Conservation (phyloP, 768 basidiomycete genomes). For the Ramaria sp. region DNA sequence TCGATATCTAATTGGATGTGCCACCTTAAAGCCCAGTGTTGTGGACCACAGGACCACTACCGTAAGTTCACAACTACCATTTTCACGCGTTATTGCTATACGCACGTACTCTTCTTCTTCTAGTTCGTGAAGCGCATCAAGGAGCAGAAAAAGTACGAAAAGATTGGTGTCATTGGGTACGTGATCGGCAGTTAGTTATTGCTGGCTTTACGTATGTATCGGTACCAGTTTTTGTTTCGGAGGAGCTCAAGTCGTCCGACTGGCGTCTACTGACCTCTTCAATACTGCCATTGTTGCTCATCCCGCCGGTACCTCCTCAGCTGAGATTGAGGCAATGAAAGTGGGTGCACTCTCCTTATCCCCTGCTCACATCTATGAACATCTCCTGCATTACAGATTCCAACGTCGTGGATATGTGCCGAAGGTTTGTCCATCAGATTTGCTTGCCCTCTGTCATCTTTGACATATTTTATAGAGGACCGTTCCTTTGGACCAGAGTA, state of each 20-base stretch:
- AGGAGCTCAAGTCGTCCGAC: slow-evolving; percentile 21
- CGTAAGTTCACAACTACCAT: slow-evolving; percentile 12
- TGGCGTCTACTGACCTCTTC: slow-evolving; percentile 22
- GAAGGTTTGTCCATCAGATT: slow-evolving; percentile 20
- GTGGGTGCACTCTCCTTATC: slow-evolving; percentile 8
- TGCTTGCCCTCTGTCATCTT: background rate
- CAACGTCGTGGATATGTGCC: slow-evolving; percentile 25
- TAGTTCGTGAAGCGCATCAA: slow-evolving; percentile 29
- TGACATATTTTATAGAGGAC: slow-evolving; percentile 21
- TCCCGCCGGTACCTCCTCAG: slow-evolving; percentile 23
- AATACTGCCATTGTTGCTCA: slow-evolving; percentile 32
- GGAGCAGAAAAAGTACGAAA: slow-evolving; percentile 28
- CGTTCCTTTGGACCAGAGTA: slow-evolving; percentile 16
- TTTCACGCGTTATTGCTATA: no score
- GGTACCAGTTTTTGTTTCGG: slow-evolving; percentile 29
- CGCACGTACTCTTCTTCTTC: background rate
- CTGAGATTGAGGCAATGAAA: slow-evolving; percentile 27
- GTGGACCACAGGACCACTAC: slow-evolving; percentile 18
- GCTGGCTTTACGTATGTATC: background rate
- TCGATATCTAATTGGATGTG: background rate
- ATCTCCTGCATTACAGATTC: slow-evolving; percentile 12
- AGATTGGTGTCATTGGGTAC: slow-evolving; percentile 34
- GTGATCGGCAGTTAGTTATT: background rate
- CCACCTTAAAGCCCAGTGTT: slow-evolving; percentile 20
- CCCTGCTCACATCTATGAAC: background rate